Percentiles rank a stretch among this genome's conserved stretches.
Conservation (phyloP, 345 rosid species). For the Citrus mangshanensis region DNA sequence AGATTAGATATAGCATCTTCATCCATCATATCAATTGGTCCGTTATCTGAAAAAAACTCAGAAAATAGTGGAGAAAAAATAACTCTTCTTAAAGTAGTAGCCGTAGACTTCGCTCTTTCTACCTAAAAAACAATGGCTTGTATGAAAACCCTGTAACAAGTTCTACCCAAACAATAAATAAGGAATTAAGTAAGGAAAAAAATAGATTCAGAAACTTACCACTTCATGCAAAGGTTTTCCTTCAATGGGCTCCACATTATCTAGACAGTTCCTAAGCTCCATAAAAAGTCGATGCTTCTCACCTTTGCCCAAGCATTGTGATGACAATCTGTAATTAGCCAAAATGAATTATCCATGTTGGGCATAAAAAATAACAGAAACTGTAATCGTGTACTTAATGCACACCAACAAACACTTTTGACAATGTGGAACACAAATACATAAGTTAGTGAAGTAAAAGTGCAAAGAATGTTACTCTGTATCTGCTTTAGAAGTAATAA, state of each 20-base stretch:
- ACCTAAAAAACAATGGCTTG: constrained; percentile 52
- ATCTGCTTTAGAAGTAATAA: constrained; percentile 61
- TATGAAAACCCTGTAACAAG: constrained; percentile 28
- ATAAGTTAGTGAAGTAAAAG: not conserved
- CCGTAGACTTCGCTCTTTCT: constrained; percentile 73
- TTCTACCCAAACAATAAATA: not conserved
- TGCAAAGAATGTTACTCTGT: constrained; percentile 46
- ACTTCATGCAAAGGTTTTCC: constrained; percentile 70
- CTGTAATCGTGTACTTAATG: not conserved
- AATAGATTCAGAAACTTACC: constrained; percentile 39
- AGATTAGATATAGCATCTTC: constrained; percentile 89
- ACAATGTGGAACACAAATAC: not conserved
- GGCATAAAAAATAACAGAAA: not conserved
- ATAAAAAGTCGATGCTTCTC: constrained; percentile 62
- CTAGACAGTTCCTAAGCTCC: constrained; percentile 70
- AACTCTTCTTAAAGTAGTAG: constrained; percentile 78
- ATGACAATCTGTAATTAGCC: constrained; percentile 37
- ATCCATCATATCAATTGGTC: constrained; percentile 79
- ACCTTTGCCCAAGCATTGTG: constrained; percentile 44
- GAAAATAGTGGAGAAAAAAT: constrained; percentile 80
- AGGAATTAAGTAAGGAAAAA: not conserved
- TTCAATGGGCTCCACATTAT: constrained; percentile 64
- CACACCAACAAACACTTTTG: not conserved
- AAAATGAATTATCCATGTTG: constrained; percentile 5
- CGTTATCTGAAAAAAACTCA: constrained; percentile 79